Evolutionary conservation across 257 asterid genomes (phyloP), one percentile per base, ranked within the genome.

Genomic region (Penstemon davidsonii): DNA sequence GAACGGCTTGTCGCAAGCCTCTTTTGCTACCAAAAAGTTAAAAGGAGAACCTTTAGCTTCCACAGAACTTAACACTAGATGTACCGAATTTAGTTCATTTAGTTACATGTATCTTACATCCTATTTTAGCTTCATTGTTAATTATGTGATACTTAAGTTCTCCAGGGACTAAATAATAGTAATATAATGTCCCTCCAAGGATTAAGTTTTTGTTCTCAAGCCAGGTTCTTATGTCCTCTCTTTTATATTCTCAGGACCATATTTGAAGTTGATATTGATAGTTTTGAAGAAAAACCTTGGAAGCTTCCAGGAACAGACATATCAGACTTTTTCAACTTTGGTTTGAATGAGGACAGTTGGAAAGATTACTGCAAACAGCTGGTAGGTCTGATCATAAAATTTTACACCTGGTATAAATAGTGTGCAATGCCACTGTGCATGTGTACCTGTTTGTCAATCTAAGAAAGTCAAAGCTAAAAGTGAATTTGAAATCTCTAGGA

Each of bases 231-330:
- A 18, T 36, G 47, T 50, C 18, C 64, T 60, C 49, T 51, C 8
- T 37, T 8, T 55, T 53, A 39, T 46, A 49, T 75, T 76, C 50
- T 73, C 87, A 94, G 99, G 98, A 94, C 97, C 68, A 85, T 94
- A 79, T 94, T 94, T 79, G 99, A 94, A 81, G 97, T 91, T 83
- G 98, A 94, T 75, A 94, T 94, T 68, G 96, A 94, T 77, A 72
- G 89, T 76, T 91, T 94, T 76, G 99, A 94, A 79, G 99, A 88
- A 78, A 94, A 87, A 78, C 95, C 99, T 64, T 94, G 99, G 99
- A 88, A 76, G 76, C 87, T 87, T 68, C 89, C 88, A 2, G 93
- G 90, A 55, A 83, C 91, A 60, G 95, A 94, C 47, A 40, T 82
- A 6, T 84, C 98, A 9, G 96, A 89, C 82, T 94, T 87, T 73